Base-by-base conservation (phyloP, 805 yeast genomes). In the Metschnikowia colocasiae region DNA sequence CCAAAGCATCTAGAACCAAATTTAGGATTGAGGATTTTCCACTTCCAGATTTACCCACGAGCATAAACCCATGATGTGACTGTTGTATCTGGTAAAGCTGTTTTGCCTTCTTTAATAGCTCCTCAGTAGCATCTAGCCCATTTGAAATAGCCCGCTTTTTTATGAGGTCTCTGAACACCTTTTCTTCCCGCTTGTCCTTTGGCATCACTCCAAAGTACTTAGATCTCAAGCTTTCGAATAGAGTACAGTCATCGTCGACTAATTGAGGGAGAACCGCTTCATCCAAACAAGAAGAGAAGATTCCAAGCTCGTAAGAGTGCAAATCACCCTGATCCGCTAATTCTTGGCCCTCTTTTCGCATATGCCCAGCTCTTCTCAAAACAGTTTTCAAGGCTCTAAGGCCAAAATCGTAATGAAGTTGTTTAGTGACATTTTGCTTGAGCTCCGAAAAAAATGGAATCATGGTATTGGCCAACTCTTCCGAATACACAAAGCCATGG, bases 341-440 rank as follows among this genome's bases (percentile, higher is more conserved):
- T 6, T 6, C 15, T 25, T 42, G 39, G 18, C 20, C 26, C 25
- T 41, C 77, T 61, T 47, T 65, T 71, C 8, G 36, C 43, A 78
- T 54, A 13, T 59, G 52, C 2, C 89, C 87, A 53, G 91, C 82
- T 46, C 76, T 76, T 7, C 70, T 64, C 15, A 92, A 62, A 0
- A 83, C 79, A 32, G 81, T 74, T 58, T 91, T 92, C 48, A 92
- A 62, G 0, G 96, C 83, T 49, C 98, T 74, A 36, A 92, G 66
- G 0, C 97, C 96, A 75, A 92, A 92, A 58, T 92, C 97, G 56
- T 92, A 92, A 60, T 92, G 97, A 4, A 63, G 59, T 58, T 88
- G 96, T 0, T 50, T 19, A 0, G 86, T 73, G 10, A 80, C 63
- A 0, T 48, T 42, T 0, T 13, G n/a, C 2, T 62, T 58, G n/a